Percentiles rank a stretch among this genome's conserved stretches.
phyloP scores from a whole-genome alignment of 495 filamentous ascomycete genomes.

The Saxispiralis lemnorum region DNA sequence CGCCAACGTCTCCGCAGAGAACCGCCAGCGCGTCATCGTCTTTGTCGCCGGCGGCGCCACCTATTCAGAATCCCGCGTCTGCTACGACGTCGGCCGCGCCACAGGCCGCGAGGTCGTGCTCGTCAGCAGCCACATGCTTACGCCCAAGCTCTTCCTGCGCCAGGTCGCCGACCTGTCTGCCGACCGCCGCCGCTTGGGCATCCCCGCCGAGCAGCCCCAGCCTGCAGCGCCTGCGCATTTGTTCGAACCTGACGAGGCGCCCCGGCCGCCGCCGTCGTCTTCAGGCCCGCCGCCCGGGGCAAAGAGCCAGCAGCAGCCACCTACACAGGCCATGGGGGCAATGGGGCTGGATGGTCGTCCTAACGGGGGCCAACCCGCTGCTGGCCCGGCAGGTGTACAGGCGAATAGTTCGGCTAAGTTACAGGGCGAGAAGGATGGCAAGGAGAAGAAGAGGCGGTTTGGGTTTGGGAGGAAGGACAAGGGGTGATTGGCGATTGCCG shows the following conservation, averaged over 20 bases:
- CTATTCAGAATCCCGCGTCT: conserved; percentile 70
- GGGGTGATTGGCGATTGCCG: neutral
- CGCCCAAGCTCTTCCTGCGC: conserved; percentile 56
- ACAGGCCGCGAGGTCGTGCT: conserved; percentile 70
- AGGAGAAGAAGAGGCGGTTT: conserved; percentile 65
- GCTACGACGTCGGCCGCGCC: conserved; percentile 65
- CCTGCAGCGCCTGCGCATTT: conserved; percentile 70
- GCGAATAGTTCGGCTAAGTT: conserved; percentile 25
- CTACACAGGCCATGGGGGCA: conserved; percentile 37
- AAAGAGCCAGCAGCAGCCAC: conserved; percentile 30
- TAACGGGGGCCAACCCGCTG: conserved; percentile 15
- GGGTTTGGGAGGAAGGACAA: conserved; percentile 41
- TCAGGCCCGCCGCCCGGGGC: conserved; percentile 17
- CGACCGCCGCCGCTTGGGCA: conserved; percentile 54
- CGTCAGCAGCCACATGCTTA: conserved; percentile 80
- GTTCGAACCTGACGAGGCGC: conserved; percentile 50
- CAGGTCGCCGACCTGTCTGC: conserved; percentile 65
- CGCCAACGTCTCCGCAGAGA: conserved; percentile 41
- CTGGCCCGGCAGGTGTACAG: conserved; percentile 3
- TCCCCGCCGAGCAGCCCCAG: conserved; percentile 65
- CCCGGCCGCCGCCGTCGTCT: conserved; percentile 28
- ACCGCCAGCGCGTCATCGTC: conserved; percentile 76
- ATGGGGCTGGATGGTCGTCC: conserved; percentile 34
- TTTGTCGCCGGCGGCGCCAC: conserved; percentile 96
- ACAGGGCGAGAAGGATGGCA: conserved; percentile 35